These are phyloP conservation scores for Tephrocybe sp. DNA, from an alignment of 768 basidiomycete genomes.

Conservation along the genomic window DNA sequence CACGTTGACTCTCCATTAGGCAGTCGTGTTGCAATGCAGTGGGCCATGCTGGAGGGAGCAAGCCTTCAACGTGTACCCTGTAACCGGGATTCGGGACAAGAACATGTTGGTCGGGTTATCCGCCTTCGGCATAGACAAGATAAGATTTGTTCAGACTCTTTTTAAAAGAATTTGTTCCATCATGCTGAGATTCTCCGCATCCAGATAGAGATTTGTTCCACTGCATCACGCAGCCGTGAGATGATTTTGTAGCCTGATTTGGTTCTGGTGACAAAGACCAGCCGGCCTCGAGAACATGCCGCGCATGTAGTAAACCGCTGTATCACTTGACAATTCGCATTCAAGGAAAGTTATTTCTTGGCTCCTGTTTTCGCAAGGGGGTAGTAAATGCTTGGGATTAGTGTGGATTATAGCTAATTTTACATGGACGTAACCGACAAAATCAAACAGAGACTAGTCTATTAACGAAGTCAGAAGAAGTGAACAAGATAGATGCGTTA, in stretches of 20 bases:
- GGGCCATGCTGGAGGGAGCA: slow-evolving; percentile 42
- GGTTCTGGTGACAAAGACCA: slow-evolving; percentile 6
- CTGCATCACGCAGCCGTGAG: slow-evolving; percentile 7
- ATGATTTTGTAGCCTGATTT: slow-evolving; percentile 3
- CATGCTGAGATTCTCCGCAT: slow-evolving; percentile 2
- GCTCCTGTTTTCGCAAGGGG: slow-evolving; percentile 10
- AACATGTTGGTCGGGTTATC: slow-evolving; percentile 56
- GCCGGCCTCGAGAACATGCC: slow-evolving; percentile 1
- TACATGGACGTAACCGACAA: slow-evolving; percentile 16
- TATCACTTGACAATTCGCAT: slow-evolving; percentile 9
- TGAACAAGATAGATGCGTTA: slow-evolving; percentile 14
- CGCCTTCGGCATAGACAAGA: slow-evolving; percentile 54
- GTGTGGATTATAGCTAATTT: slow-evolving; percentile 15
- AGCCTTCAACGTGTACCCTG: slow-evolving; percentile 59
- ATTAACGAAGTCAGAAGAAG: slow-evolving; percentile 9
- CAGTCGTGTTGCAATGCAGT: slow-evolving; percentile 48
- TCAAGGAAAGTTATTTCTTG: slow-evolving; percentile 9
- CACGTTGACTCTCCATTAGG: slow-evolving; percentile 38
- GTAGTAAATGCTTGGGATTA: slow-evolving; percentile 15
- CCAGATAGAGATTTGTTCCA: slow-evolving; percentile 8
- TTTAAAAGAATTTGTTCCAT: neutral
- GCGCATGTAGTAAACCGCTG: neutral
- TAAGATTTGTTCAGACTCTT: slow-evolving; percentile 38
- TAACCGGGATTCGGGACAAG: slow-evolving; percentile 66
- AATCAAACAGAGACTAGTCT: slow-evolving; percentile 10